Base-by-base conservation (phyloP, 2,329 filamentous ascomycete species). In the Coniochaeta sp. region DNA sequence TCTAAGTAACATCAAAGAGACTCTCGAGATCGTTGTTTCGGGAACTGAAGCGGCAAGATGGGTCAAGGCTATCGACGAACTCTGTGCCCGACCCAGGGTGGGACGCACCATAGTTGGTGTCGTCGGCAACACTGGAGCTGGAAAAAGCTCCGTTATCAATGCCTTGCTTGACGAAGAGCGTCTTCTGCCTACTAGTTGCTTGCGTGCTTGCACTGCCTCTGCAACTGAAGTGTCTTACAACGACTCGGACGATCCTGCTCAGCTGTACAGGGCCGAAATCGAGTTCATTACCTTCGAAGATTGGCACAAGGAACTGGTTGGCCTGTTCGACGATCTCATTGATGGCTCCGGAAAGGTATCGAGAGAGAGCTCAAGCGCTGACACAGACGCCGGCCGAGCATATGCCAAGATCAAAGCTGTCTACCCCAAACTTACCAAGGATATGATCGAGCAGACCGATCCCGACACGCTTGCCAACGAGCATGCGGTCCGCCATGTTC, bases 101-200 rank as follows among this genome's bases (percentile, higher is more conserved):
- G 66, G 65, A 1, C 72, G 69, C 28, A 77, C 76, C 1, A 74
- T 87, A 0, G 75, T 88, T 19, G 85, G 84, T 6, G 80, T 88
- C 1, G 79, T 85, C 2, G 85, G 85, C 0, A 83, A 80, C 59
- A 88, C 86, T 0, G 84, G 85, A 0, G 79, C 81, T 1, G 85
- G 85, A 0, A 89, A 88, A 66, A 83, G 79, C 22, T 84, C 81
- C 1, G 73, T 87, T 0, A 86, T 88, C 68, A 88, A 88, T 65
- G 84, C 85, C 0, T 66, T 88, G 36, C 73, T 88, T 0, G 83
- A 87, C 32, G 82, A 88, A 64, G 82, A 87, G 63, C 54, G 54
- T 38, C 63, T 75, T 2, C 60, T 73, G 3, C 72, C 71, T 0
- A 74, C 72, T 2, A 71, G 67, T 55, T 84, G 83, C 68, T 83